Conservation (phyloP, 2,329 filamentous ascomycete species). For the Akanthomyces muscarius region DNA sequence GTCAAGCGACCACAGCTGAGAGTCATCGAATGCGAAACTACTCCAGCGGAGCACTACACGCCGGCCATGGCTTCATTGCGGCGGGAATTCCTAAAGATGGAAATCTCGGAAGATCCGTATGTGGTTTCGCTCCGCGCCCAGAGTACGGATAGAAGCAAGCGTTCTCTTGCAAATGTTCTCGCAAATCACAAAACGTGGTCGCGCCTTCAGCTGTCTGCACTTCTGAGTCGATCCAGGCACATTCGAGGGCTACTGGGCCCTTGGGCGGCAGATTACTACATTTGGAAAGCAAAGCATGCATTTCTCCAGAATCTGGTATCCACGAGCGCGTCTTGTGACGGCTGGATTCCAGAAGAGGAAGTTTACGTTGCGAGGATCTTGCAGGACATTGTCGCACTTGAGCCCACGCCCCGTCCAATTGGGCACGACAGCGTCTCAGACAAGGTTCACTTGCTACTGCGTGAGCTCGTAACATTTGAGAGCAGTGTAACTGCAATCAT, state of each 20-base stretch:
- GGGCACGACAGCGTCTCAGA: constrained; percentile 40
- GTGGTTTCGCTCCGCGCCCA: constrained; percentile 44
- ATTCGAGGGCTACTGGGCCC: constrained; percentile 57
- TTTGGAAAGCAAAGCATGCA: constrained; percentile 44
- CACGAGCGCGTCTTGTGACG: constrained; percentile 26
- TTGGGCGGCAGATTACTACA: constrained; percentile 67
- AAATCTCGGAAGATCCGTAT: constrained; percentile 59
- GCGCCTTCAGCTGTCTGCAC: constrained; percentile 51
- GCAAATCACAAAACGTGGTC: constrained; percentile 47
- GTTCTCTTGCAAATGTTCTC: constrained; percentile 36
- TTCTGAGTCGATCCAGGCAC: constrained; percentile 47
- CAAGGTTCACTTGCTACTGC: constrained; percentile 55
- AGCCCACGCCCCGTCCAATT: constrained; percentile 20
- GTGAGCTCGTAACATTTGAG: constrained; percentile 42
- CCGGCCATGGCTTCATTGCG: constrained; percentile 42
- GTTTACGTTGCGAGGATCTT: constrained; percentile 51
- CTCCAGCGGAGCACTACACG: constrained; percentile 22
- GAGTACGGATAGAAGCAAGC: constrained; percentile 37
- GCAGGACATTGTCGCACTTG: constrained; percentile 29
- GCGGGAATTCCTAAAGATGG: constrained; percentile 39
- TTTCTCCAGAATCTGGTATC: constrained; percentile 27
- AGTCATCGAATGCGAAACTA: constrained; percentile 30
- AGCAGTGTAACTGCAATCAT: constrained; percentile 53
- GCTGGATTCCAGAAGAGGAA: constrained; percentile 48
- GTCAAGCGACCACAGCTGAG: constrained; percentile 62